Conservation (phyloP, 176 grass and related monocot genomes). For the Cenchrus purpureus region DNA sequence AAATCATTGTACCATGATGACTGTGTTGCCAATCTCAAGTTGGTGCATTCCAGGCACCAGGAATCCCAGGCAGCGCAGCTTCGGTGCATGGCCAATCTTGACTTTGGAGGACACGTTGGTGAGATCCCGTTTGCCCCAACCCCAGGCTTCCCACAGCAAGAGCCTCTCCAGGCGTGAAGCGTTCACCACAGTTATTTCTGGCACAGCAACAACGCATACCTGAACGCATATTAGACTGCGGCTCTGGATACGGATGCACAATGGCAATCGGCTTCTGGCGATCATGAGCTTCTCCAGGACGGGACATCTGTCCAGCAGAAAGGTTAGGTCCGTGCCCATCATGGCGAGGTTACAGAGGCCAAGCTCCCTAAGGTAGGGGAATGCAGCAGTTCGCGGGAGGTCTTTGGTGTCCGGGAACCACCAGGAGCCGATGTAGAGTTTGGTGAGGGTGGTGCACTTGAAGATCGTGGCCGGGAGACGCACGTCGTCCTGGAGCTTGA, state of each 20-base stretch:
- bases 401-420: not conserved
- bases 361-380: not conserved
- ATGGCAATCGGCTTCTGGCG: not conserved
- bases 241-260: not conserved
- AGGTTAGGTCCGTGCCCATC: not conserved
- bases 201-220: not conserved
- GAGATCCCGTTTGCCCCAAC: not conserved
- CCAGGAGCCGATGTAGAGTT: not conserved
- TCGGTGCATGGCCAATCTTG: slow-evolving; percentile 16
- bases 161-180: slow-evolving; percentile 14
- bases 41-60: not conserved
- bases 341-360: not conserved
- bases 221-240: not conserved
- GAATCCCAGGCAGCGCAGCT: slow-evolving; percentile 12
- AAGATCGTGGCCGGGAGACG: not conserved
- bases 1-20: not conserved
- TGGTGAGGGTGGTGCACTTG: not conserved
- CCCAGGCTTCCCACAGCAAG: slow-evolving; percentile 11
- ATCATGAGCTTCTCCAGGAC: slow-evolving; percentile 6
- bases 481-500: not conserved
- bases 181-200: not conserved
- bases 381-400: not conserved
- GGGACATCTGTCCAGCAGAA: not conserved
- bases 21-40: slow-evolving; percentile 15
- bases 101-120: not conserved